phyloP scores from a whole-genome alignment of 768 basidiomycete species.

The Tephrocybe rancida region DNA sequence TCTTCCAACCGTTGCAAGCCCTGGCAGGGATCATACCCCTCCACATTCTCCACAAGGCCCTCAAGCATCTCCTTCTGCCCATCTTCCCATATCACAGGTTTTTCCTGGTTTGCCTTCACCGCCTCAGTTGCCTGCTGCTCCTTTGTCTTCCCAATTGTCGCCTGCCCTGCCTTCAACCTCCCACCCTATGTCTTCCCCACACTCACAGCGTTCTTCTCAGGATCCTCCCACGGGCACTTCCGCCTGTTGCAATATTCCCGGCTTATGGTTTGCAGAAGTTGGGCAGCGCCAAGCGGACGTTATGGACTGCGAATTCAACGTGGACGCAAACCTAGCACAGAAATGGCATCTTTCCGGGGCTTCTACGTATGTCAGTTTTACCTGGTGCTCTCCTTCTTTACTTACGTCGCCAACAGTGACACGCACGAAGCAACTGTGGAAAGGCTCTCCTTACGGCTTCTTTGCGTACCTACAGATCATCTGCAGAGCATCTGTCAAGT shows the following conservation, averaged over 20 bases:
- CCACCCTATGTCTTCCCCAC: neutral
- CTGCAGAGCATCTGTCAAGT: constrained; percentile 21
- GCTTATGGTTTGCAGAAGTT: constrained; percentile 39
- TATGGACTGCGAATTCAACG: constrained; percentile 35
- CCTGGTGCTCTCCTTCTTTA: neutral
- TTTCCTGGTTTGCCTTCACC: too few relatives aligned
- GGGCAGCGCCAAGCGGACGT: constrained; percentile 34
- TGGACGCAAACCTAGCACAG: constrained; percentile 35
- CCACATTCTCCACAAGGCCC: too few relatives aligned
- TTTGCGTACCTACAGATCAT: constrained; percentile 32
- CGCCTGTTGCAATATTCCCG: constrained; percentile 38
- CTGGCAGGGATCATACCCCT: too few relatives aligned
- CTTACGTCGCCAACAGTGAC: neutral
- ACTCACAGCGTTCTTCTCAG: neutral
- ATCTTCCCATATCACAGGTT: too few relatives aligned
- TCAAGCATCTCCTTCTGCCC: too few relatives aligned
- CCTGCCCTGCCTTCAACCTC: neutral
- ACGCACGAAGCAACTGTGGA: neutral
- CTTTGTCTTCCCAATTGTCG: neutral
- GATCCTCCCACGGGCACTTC: neutral
- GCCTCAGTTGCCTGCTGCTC: neutral
- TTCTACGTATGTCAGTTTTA: constrained; percentile 15
- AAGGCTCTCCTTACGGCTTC: constrained; percentile 32
- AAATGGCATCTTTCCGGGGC: constrained; percentile 31
- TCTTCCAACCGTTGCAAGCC: too few relatives aligned